Evolutionary conservation across 352 stramenopile species (phyloP), one percentile per base, ranked within the genome.

Genomic region (Globisporangium ultimum): DNA sequence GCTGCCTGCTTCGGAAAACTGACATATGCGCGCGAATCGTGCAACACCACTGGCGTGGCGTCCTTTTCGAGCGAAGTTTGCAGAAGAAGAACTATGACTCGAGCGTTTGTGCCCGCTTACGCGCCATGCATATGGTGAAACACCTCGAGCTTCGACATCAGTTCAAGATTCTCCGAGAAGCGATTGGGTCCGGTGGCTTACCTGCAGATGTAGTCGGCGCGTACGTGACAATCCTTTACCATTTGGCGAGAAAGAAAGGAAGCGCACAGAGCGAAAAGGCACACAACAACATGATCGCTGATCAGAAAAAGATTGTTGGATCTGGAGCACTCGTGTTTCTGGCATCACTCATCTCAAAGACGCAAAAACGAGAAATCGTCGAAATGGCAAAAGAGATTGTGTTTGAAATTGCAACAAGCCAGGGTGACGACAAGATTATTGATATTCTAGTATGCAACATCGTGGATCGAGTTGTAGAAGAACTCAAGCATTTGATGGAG

Each of bases 101-200:
- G 9, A 72, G 68, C 11, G 76, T 87, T 12, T 70, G 76, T 28
- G 70, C 72, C n/a, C 75, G 80, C 3, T 57, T 89, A 8, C 79
- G 80, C 0, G 76, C 81, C 10, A 91, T 93, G 76, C 78, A 90
- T 28, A 66, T 88, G 36, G 73, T 90, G 48, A 90, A 90, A 61
- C 78, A 82, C 36, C 58, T 91, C 2, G 81, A 91, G 38, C 63
- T 93, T 7, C 77, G 71, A 0, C 76, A 88, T 50, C 81, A 91
- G 40, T 85, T 91, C 47, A 83, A 81, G 42, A 63, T 75, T 10
- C 68, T 81, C 21, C 79, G 82, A 38, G 74, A 86, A 15, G 76
- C 68, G 18, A 52, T 89, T 3, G 75, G 77, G 0, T 42, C 55
- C 0, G 57, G 20, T 41, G 76, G 78, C 14, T 55, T 90, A 3